Base-by-base conservation (phyloP, 371 early-diverging fungal species). In the Entomophthora muscae region DNA sequence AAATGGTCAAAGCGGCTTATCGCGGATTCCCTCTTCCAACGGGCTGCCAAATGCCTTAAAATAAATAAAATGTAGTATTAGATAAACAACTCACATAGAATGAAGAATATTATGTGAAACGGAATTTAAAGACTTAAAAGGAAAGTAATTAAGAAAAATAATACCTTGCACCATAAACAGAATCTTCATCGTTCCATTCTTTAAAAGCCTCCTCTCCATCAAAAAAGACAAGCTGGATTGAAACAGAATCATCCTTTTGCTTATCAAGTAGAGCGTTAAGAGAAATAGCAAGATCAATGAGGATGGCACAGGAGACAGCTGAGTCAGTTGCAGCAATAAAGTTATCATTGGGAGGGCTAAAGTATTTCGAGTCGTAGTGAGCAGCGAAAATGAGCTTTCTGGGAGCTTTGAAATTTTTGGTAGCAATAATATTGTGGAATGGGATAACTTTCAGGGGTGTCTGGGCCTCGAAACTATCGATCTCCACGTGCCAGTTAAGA, bases 161-260 rank as follows among this genome's bases (percentile, higher is more conserved):
- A 66, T 90, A 89, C 73, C 85, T 81, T 26, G 94, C 80, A 1
- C 98, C 98, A 75, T 95, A 97, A 29, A 92, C 75, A 0, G 95
- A 94, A 74, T 97, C 96, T 0, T 73, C 77, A 1, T 29, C 67
- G 0, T 78, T 73, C 95, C 95, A 95, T 0, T 78, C 66, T 17
- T 67, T 68, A 69, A 91, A 92, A 0, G 96, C 94, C 70, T 97
- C 98, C 66, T 97, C 98, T 26, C 98, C 98, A 71, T 97, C 98
- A 68, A 97, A 96, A 67, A 97, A 97, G 22, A 96, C 78, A 33
- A 97, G 61, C 68, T 97, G 93, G 31, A 95, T 28, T 0, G 89
- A 86, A 21, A 81, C 74, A 17, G 82, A 78, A 53, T 32, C 28
- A 60, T 61, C 22, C 10, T 27, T 30, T 30, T 53, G 42, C n/a